Evolutionary conservation across 2,329 filamentous ascomycete genomes (phyloP).

Genomic region (Lasiodiplodia sp.): DNA sequence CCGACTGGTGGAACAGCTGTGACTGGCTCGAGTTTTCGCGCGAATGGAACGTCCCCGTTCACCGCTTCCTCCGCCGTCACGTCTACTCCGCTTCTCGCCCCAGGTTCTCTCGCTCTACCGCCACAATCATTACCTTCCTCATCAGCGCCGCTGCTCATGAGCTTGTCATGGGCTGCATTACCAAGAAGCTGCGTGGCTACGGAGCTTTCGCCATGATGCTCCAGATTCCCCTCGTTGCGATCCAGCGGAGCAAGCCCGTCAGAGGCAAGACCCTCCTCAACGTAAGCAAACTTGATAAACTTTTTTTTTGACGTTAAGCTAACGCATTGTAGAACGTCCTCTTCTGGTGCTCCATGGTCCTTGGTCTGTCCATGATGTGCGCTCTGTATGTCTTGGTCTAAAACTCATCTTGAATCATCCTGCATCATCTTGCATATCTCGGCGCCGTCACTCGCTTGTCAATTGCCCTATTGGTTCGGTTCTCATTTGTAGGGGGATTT

Average conservation of each 20-base stretch:
- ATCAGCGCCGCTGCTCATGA: conserved; percentile 91
- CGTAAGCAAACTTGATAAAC: conserved; percentile 34
- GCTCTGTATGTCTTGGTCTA: conserved; percentile 50
- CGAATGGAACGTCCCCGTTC: conserved; percentile 98
- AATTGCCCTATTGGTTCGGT: neutral
- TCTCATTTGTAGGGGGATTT: conserved; percentile 19
- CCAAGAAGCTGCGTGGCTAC: conserved; percentile 93
- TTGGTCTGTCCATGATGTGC: conserved; percentile 62
- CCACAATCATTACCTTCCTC: conserved; percentile 90
- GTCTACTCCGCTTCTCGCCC: conserved; percentile 86
- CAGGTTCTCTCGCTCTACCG: conserved; percentile 76
- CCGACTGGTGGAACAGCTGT: conserved; percentile 74
- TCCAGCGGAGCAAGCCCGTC: conserved; percentile 83
- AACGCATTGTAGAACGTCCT: conserved; percentile 68
- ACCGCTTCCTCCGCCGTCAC: conserved; percentile 92
- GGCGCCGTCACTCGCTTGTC: conserved; percentile 12
- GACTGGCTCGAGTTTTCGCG: conserved; percentile 96
- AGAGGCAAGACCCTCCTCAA: conserved; percentile 79
- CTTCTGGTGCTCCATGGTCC: conserved; percentile 92
- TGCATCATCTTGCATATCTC: conserved; percentile 19
- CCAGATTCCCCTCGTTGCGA: conserved; percentile 91
- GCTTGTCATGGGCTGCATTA: conserved; percentile 97
- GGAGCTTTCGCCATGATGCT: conserved; percentile 96
- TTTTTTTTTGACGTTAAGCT: neutral
- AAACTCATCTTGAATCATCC: neutral